Percentiles rank a stretch among this genome's conserved stretches.
Evolutionary conservation across 495 filamentous ascomycete genomes (phyloP).

Genomic region (Penicillium soppii): DNA sequence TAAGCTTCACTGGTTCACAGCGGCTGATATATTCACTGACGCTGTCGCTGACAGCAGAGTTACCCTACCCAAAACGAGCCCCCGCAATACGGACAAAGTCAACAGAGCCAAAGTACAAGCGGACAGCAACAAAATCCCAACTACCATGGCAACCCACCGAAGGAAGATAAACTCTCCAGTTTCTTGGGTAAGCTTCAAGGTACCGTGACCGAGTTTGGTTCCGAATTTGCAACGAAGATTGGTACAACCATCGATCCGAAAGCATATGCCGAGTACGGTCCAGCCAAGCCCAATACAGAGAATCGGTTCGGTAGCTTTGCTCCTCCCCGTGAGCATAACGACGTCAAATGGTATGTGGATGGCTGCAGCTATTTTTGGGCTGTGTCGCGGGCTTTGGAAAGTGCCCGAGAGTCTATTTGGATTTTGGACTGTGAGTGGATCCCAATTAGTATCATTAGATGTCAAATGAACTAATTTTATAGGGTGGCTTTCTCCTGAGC

Average conservation of each 20-base stretch:
- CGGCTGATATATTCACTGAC: not conserved
- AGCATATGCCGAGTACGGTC: slow-evolving; percentile 47
- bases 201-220: slow-evolving; percentile 50
- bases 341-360: slow-evolving; percentile 91
- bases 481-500: slow-evolving; percentile 87
- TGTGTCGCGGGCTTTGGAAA: slow-evolving; percentile 79
- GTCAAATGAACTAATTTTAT: not conserved
- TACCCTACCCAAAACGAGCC: slow-evolving; percentile 17
- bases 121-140: slow-evolving; percentile 21
- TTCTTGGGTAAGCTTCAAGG: slow-evolving; percentile 58
- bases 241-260: slow-evolving; percentile 52
- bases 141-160: slow-evolving; percentile 32
- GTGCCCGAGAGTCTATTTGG: slow-evolving; percentile 81
- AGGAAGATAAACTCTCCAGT: slow-evolving; percentile 47
- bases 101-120: slow-evolving; percentile 10
- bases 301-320: slow-evolving; percentile 84
- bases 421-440: slow-evolving; percentile 63
- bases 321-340: slow-evolving; percentile 60
- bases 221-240: slow-evolving; percentile 49
- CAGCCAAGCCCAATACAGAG: slow-evolving; percentile 44
- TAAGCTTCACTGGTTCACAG: not conserved
- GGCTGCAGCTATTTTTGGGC: slow-evolving; percentile 92
- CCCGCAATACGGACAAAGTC: slow-evolving; percentile 14
- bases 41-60: slow-evolving; percentile 3
- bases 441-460: not conserved